Evolutionary conservation across 2,329 filamentous ascomycete species (phyloP).

Genomic region (Bretziella fagacearum): DNA sequence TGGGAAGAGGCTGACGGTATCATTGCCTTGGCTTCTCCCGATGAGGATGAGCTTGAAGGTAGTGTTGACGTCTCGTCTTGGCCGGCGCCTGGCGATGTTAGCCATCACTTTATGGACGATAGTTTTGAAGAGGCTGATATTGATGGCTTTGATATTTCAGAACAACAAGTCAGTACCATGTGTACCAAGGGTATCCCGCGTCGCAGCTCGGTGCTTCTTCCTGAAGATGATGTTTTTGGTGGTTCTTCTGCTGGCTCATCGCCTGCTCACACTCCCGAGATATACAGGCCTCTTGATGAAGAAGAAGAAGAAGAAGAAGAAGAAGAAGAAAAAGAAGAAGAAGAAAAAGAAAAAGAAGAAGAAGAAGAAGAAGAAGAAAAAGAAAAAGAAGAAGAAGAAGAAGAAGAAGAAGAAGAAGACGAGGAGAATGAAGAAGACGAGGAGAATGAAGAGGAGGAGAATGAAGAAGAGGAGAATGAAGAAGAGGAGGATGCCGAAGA

Average conservation of each 20-base stretch:
- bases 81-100: conserved; percentile 24
- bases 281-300: conserved; percentile 11
- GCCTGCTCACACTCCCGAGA: conserved; percentile 5
- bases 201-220: conserved; percentile 45
- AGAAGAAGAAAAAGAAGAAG: conserved; percentile 17
- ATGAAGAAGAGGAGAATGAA: no score
- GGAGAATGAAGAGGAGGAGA: no score
- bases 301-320: not conserved
- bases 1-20: conserved; percentile 79
- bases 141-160: conserved; percentile 6
- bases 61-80: conserved; percentile 24
- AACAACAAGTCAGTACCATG: conserved; percentile 2
- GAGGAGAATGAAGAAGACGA: no score
- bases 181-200: conserved; percentile 19
- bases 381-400: no score
- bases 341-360: not conserved
- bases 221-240: conserved; percentile 50
- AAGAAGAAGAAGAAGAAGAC: no score
- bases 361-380: no score
- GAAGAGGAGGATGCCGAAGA: no score
- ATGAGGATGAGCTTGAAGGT: conserved; percentile 37
- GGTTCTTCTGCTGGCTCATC: conserved; percentile 17
- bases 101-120: conserved; percentile 25
- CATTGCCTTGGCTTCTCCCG: conserved; percentile 63
- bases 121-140: conserved; percentile 10